Evolutionary conservation across 352 stramenopile genomes (phyloP).

Genomic region (Pythium aquatile): DNA sequence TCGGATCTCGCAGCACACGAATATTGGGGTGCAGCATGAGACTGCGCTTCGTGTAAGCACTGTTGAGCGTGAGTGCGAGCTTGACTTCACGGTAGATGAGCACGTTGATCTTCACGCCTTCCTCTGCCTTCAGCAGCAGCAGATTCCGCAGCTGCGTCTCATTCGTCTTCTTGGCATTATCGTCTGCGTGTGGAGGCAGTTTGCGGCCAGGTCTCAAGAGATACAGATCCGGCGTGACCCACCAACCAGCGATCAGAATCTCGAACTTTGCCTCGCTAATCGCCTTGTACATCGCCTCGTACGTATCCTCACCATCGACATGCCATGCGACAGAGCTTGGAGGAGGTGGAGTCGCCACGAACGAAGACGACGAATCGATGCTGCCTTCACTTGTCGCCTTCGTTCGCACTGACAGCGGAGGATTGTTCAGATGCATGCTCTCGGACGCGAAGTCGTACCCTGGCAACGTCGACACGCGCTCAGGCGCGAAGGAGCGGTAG

Average conservation of each 20-base stretch:
- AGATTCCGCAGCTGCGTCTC: conserved; percentile 77
- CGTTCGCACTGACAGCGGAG: conserved; percentile 20
- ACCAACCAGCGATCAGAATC: conserved; percentile 91
- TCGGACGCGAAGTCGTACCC: conserved; percentile 18
- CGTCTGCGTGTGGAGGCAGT: conserved; percentile 35
- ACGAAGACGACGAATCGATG: conserved; percentile 58
- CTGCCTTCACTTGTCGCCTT: conserved; percentile 51
- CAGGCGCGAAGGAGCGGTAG: conserved; percentile 78
- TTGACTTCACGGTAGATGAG: conserved; percentile 91
- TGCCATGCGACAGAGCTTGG: conserved; percentile 79
- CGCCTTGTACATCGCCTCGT: conserved; percentile 84
- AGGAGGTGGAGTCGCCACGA: conserved; percentile 34
- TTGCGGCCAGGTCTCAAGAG: conserved; percentile 68
- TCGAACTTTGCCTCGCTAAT: conserved; percentile 85
- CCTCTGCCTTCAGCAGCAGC: conserved; percentile 73
- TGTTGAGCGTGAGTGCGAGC: conserved; percentile 86
- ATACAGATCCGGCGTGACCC: conserved; percentile 85
- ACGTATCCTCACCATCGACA: conserved; percentile 86
- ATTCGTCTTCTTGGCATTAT: conserved; percentile 52
- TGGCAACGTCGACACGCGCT: conserved; percentile 46
- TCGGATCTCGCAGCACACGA: conserved; percentile 86
- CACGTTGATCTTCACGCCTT: conserved; percentile 88
- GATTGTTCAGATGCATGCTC: conserved; percentile 10
- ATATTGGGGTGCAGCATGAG: conserved; percentile 86
- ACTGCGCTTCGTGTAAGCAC: conserved; percentile 79